These are phyloP conservation scores for Leccinum truebloodii DNA, from an alignment of 768 basidiomycete species.

Conservation along the genomic window DNA sequence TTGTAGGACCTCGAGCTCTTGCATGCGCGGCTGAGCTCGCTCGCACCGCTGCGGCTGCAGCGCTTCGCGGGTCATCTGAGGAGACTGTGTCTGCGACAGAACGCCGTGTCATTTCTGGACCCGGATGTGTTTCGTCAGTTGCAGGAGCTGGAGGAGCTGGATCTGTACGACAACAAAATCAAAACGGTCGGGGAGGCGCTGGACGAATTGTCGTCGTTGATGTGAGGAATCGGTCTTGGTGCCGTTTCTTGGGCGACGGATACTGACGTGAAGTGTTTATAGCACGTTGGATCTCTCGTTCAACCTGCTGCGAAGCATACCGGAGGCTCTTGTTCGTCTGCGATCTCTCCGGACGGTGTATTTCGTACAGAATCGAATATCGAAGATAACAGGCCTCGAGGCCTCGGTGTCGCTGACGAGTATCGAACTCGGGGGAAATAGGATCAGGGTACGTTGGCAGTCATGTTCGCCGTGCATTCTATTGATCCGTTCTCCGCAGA, in stretches of 20 bases:
- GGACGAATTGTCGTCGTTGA: slow-evolving; percentile 52
- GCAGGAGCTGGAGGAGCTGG: slow-evolving; percentile 79
- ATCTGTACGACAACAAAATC: slow-evolving; percentile 95
- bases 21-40: slow-evolving; percentile 72
- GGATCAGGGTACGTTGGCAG: slow-evolving; percentile 65
- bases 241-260: background rate
- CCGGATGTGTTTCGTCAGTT: slow-evolving; percentile 69
- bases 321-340: slow-evolving; percentile 60
- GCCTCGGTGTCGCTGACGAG: slow-evolving; percentile 64
- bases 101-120: slow-evolving; percentile 72
- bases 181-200: slow-evolving; percentile 72
- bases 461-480: background rate
- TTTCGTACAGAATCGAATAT: slow-evolving; percentile 96
- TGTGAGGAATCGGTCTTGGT: slow-evolving; percentile 42
- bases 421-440: slow-evolving; percentile 93
- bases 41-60: slow-evolving; percentile 64
- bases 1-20: slow-evolving; percentile 83
- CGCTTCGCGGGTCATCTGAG: slow-evolving; percentile 72
- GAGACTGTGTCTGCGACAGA: slow-evolving; percentile 84
- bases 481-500: slow-evolving; percentile 43
- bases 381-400: slow-evolving; percentile 68
- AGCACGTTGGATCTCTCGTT: slow-evolving; percentile 93
- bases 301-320: slow-evolving; percentile 79
- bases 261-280: slow-evolving; percentile 3
- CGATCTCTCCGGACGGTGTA: slow-evolving; percentile 74